phyloP scores from a whole-genome alignment of 139 green algal genomes.

The Tetradesmus obliquus region DNA sequence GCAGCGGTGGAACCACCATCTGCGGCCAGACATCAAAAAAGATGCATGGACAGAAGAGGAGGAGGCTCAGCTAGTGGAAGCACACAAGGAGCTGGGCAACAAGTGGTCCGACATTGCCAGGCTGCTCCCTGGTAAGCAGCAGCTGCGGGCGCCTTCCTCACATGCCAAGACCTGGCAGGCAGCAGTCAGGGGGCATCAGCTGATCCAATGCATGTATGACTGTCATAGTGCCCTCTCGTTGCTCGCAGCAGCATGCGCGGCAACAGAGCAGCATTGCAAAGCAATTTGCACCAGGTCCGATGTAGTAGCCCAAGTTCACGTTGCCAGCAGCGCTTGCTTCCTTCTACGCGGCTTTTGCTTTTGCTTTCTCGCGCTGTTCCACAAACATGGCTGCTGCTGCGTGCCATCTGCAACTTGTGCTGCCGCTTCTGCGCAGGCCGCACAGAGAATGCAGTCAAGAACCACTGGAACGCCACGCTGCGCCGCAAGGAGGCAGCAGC shows the following conservation, averaged over 20 bases:
- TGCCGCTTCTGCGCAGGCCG: conserved; percentile 43
- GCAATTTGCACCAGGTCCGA: too few species aligned
- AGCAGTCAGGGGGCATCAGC: background rate
- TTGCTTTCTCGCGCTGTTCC: too few species aligned
- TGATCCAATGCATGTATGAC: background rate
- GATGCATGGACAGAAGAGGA: conserved; percentile 76
- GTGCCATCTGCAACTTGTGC: background rate
- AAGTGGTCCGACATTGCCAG: conserved; percentile 61
- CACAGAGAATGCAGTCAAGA: conserved; percentile 96
- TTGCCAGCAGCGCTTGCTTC: too few species aligned
- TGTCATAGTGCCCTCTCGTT: background rate
- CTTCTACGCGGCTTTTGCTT: too few species aligned
- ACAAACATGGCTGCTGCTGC: background rate
- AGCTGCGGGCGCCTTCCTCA: background rate
- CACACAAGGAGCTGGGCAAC: conserved; percentile 56
- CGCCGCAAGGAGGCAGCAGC: conserved; percentile 33
- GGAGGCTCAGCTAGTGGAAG: conserved; percentile 49
- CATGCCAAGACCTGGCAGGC: background rate
- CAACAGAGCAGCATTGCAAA: too few species aligned
- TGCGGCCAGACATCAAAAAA: conserved; percentile 78
- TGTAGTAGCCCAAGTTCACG: too few species aligned
- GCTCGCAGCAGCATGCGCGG: background rate
- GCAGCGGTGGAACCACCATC: conserved; percentile 80
- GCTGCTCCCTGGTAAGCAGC: conserved; percentile 35
- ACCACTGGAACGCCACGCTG: conserved; percentile 80